Conservation (phyloP, 2,329 filamentous ascomycete species). For the Trichoderma brevicompactum region DNA sequence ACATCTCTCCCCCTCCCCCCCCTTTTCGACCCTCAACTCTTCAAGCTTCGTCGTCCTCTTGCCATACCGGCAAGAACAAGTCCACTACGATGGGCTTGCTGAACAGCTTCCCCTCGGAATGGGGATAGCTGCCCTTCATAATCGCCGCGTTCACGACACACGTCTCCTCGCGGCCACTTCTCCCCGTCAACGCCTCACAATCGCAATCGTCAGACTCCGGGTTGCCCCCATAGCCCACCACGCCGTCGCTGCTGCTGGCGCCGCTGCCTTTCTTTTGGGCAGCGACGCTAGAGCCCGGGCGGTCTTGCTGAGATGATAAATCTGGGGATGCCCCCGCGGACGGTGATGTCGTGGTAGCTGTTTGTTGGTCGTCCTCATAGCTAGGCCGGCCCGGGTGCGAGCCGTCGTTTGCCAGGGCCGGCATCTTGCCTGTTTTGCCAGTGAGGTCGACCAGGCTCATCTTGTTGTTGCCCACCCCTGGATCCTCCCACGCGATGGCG, state of each 20-base stretch:
- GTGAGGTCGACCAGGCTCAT: conserved; percentile 67
- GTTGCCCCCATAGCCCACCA: conserved; percentile 32
- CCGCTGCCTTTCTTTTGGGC: conserved; percentile 25
- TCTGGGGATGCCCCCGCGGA: background rate
- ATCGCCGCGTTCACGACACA: conserved; percentile 82
- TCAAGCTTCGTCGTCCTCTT: conserved; percentile 23
- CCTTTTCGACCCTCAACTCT: background rate
- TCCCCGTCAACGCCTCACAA: conserved; percentile 45
- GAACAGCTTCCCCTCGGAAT: conserved; percentile 64
- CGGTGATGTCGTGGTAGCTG: conserved; percentile 9
- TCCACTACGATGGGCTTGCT: conserved; percentile 87
- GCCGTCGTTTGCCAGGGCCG: conserved; percentile 55
- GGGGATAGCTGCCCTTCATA: conserved; percentile 69
- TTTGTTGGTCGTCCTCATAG: conserved; percentile 4
- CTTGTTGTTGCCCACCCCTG: conserved; percentile 59
- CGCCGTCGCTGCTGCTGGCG: background rate
- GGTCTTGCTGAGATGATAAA: conserved; percentile 11
- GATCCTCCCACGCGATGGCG: conserved; percentile 61
- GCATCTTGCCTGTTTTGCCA: conserved; percentile 40
- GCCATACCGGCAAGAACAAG: conserved; percentile 66
- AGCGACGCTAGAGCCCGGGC: conserved; percentile 28
- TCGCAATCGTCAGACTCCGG: conserved; percentile 50
- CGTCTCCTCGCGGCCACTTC: conserved; percentile 64
- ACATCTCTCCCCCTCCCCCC: background rate
- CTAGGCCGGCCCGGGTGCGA: conserved; percentile 34